Evolutionary conservation across 1,284 basidiomycete species (phyloP).

Genomic region (Heterobasidion irregulare): DNA sequence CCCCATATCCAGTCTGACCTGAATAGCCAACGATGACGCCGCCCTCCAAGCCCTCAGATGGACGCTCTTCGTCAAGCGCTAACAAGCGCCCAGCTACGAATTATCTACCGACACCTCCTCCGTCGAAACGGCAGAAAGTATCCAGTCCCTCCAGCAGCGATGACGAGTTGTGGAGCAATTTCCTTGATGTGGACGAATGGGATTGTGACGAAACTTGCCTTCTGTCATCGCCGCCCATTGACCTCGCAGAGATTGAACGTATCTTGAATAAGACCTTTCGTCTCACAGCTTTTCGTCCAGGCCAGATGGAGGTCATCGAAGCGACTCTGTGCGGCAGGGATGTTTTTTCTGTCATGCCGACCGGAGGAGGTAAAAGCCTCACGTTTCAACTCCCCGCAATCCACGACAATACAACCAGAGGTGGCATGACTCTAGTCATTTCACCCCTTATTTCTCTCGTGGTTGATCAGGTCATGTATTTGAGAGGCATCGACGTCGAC

Average conservation of each 20-base stretch:
- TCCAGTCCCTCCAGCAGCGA: no score
- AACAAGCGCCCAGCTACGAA: neutral
- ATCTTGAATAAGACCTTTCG: slow-evolving; percentile 63
- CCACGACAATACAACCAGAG: slow-evolving; percentile 62
- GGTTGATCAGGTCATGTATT: slow-evolving; percentile 77
- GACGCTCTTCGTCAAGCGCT: neutral
- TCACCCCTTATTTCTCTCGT: slow-evolving; percentile 90
- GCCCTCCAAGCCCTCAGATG: no score
- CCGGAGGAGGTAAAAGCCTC: slow-evolving; percentile 90
- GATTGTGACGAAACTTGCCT: no score
- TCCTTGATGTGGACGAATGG: no score
- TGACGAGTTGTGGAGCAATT: no score
- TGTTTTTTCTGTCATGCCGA: slow-evolving; percentile 95
- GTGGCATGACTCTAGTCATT: slow-evolving; percentile 86
- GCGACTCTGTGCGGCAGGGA: slow-evolving; percentile 77
- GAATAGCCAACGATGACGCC: no score
- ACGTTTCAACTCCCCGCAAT: slow-evolving; percentile 88
- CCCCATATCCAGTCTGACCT: no score
- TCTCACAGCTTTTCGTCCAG: slow-evolving; percentile 65
- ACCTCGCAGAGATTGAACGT: slow-evolving; percentile 16
- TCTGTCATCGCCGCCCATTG: no score
- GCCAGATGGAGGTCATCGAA: slow-evolving; percentile 86
- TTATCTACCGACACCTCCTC: no score
- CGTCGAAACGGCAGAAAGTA: no score
- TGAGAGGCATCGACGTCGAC: slow-evolving; percentile 71